Percentiles rank a stretch among this genome's conserved stretches.
Conservation (phyloP, 805 yeast genomes). For the Zygoascus flipseniorum region DNA sequence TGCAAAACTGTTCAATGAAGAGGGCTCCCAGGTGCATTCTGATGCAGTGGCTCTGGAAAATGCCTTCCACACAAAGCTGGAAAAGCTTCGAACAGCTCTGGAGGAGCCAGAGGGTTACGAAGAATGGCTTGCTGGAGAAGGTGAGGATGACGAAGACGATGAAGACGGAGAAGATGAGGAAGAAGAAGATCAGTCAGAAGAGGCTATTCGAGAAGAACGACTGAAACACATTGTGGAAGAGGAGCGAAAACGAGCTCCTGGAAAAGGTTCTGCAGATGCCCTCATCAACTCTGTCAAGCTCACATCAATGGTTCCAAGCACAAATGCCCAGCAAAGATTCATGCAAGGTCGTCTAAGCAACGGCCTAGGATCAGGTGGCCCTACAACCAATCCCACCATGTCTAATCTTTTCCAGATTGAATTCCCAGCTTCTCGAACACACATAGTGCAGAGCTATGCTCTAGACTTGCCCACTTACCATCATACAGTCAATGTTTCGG, state of each 20-base stretch:
- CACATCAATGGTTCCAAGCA: constrained; percentile 30
- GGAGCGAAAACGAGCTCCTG: constrained; percentile 11
- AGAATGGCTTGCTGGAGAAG: constrained; percentile 3
- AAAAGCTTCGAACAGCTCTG: constrained; percentile 15
- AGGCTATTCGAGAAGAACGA: constrained; percentile 4
- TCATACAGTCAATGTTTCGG: constrained; percentile 38
- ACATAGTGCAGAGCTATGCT: constrained; percentile 33
- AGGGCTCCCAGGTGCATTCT: constrained; percentile 58
- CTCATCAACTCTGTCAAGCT: constrained; percentile 25
- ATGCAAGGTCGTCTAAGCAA: constrained; percentile 16
- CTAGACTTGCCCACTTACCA: constrained; percentile 41
- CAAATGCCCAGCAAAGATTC: constrained; percentile 15
- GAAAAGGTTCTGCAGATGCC: constrained; percentile 17
- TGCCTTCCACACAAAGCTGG: constrained; percentile 32
- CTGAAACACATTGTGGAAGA: constrained; percentile 13
- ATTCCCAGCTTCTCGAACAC: constrained; percentile 30
- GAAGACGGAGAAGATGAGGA: not conserved
- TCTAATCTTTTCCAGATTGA: constrained; percentile 32
- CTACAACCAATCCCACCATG: constrained; percentile 20
- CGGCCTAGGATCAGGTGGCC: constrained; percentile 18
- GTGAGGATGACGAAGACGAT: constrained; percentile 1
- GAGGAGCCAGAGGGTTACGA: constrained; percentile 7
- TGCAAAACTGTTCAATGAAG: constrained; percentile 71
- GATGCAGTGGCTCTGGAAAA: constrained; percentile 59
- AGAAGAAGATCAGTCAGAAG: not conserved